Conservation (phyloP, 208 protist genomes). For the Leishmania lainsoni region DNA sequence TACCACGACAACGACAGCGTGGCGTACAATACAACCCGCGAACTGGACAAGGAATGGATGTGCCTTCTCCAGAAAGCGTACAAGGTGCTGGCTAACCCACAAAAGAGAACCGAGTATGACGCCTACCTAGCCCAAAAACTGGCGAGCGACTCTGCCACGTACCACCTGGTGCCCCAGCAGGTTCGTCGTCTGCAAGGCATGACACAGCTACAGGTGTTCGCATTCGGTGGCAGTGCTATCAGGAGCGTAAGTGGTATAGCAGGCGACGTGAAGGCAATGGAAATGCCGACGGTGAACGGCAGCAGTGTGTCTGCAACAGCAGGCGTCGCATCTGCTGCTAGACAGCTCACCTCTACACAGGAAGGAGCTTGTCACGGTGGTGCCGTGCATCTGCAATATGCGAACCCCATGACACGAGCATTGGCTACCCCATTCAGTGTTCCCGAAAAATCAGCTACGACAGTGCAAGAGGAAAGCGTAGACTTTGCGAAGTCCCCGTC, state of each 20-base stretch:
- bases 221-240: not conserved
- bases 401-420: slow-evolving; percentile 8
- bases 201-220: not conserved
- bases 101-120: slow-evolving; percentile 19
- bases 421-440: not conserved
- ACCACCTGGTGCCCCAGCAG: not conserved
- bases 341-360: not conserved
- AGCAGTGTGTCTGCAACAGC: not conserved
- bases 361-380: not conserved
- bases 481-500: not conserved
- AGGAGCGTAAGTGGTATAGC: not conserved
- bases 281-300: not conserved
- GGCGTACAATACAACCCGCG: slow-evolving; percentile 6
- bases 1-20: slow-evolving; percentile 39
- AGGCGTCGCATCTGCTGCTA: not conserved
- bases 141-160: not conserved
- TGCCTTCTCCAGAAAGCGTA: slow-evolving; percentile 14
- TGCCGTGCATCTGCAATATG: not conserved
- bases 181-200: not conserved
- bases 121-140: slow-evolving; percentile 8
- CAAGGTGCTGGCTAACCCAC: slow-evolving; percentile 16
- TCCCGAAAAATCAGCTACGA: not conserved
- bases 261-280: not conserved
- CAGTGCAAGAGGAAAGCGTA: not conserved
- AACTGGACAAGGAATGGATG: slow-evolving; percentile 12